Percentiles rank a stretch among this genome's conserved stretches.
These are phyloP conservation scores for Mychonastes homosphaera DNA, from an alignment of 139 green algal genomes.

Conservation along the genomic window DNA sequence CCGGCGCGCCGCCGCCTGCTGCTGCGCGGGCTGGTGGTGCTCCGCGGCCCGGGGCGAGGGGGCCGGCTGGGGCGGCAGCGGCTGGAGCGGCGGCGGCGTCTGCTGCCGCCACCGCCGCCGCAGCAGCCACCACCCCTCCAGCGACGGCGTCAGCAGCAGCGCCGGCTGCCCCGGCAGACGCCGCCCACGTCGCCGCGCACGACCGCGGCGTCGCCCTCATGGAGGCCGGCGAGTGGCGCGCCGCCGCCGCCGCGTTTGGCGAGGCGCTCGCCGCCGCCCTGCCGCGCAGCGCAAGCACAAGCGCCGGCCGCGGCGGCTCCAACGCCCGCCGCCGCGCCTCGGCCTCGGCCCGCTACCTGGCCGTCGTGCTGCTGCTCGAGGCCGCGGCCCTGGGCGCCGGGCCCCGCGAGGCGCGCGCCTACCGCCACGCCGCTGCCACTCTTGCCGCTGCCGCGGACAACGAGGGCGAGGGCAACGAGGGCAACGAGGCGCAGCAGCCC, in stretches of 20 bases:
- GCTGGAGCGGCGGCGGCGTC: neutral
- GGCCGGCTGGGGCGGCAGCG: neutral
- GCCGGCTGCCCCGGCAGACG: neutral
- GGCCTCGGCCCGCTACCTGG: conserved; percentile 17
- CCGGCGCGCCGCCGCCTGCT: conserved; percentile 2
- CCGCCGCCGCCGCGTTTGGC: conserved; percentile 2
- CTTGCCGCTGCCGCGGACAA: neutral
- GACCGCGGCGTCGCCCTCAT: conserved; percentile 7
- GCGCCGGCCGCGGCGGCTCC: conserved; percentile 1
- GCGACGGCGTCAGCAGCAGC: neutral
- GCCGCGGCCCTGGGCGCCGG: conserved; percentile 5
- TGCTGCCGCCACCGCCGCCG: neutral
- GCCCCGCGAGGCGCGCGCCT: conserved; percentile 22
- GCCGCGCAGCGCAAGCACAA: too few relatives aligned
- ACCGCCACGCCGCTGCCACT: conserved; percentile 22
- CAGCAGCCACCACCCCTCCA: conserved; percentile 4
- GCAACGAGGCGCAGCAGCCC: neutral
- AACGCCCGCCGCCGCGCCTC: neutral
- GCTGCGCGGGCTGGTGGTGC: neutral
- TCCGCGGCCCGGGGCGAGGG: neutral
- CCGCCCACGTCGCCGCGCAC: neutral
- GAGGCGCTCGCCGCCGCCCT: conserved; percentile 2
- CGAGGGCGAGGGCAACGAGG: neutral
- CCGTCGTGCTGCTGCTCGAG: conserved; percentile 19
- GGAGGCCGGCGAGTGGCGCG: conserved; percentile 17